Base-by-base conservation (phyloP, 2,329 filamentous ascomycete species). In the Claviceps humidiphila region DNA sequence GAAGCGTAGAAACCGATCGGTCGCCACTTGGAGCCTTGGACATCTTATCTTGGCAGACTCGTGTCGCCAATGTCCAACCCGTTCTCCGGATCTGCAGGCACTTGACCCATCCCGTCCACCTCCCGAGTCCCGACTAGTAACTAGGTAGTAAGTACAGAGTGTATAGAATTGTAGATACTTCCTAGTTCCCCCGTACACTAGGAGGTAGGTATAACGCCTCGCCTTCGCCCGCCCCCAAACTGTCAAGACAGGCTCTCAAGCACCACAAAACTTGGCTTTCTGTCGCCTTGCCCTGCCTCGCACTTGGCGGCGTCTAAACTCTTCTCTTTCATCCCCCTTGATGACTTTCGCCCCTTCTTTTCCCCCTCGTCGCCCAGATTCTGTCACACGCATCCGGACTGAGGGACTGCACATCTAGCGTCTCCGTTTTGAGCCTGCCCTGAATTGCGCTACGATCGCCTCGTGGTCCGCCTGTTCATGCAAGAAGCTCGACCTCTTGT, bases 71-170 rank as follows among this genome's bases (percentile, higher is more conserved):
- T 40, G 51, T 53, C 46, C 47, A 41, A 53, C 4, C 51, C 55
- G 54, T 52, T 44, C 51, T 47, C 53, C 51, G 57, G 56, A 59
- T 56, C 57, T 59, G 58, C 57, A 60, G 57, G 58, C 54, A 58
- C 54, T 56, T 46, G 43, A 40, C 54, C 53, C 55, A 48, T 53
- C 49, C 44, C 46, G 41, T 49, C 51, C 30, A 47, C 22, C 46
- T 43, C 41, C n/a, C 16, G 20, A 20, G 20, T 20, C 20, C 20
- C 20, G 20, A 20, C 20, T 20, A 20, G 17, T 20, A 20, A 20
- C 17, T 20, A 20, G 1, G 2, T 1, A 20, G 17, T 20, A 20
- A 1, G 17, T n/a, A 42, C n/a, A n/a, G n/a, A n/a, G n/a, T n/a
- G n/a, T 20, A 17, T 42, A 41, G 5, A 9, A 20, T 20, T 20